Percentiles rank a stretch among this genome's conserved stretches.
Conservation (phyloP, 768 basidiomycete species). For the Gyrodon lividus region DNA sequence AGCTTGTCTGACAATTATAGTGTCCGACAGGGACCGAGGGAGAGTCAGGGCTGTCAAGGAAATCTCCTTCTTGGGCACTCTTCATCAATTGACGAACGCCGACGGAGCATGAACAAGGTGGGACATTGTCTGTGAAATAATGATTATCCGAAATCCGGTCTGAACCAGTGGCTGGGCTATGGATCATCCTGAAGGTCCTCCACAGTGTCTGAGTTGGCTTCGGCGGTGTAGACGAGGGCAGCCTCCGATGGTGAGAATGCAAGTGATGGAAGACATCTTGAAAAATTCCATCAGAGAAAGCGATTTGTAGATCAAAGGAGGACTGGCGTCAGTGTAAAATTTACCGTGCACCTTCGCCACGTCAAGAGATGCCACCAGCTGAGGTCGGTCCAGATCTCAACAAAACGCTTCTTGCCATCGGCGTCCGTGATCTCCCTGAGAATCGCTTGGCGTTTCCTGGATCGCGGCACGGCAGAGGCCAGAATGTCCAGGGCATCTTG, state of each 20-base stretch:
- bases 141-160: constrained; percentile 59
- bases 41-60: not conserved
- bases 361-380: constrained; percentile 44
- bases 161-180: constrained; percentile 45
- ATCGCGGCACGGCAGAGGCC: constrained; percentile 41
- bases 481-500: constrained; percentile 32
- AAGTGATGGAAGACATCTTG: constrained; percentile 48
- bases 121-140: constrained; percentile 48
- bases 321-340: constrained; percentile 57
- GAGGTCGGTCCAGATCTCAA: constrained; percentile 55
- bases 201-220: constrained; percentile 35
- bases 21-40: not conserved
- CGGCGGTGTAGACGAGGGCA: constrained; percentile 56
- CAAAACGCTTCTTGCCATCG: constrained; percentile 40
- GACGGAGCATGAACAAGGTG: constrained; percentile 48
- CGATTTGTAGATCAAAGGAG: not conserved
- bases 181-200: constrained; percentile 19
- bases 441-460: constrained; percentile 38
- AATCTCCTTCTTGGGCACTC: constrained; percentile 9
- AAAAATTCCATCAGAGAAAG: not conserved
- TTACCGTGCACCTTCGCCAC: constrained; percentile 54
- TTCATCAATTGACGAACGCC: constrained; percentile 29
- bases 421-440: constrained; percentile 35
- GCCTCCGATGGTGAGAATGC: constrained; percentile 50
- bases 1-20: constrained; percentile 50